These are phyloP conservation scores for Scytalidium sp. DNA, from an alignment of 2,329 filamentous ascomycete genomes.

Conservation along the genomic window DNA sequence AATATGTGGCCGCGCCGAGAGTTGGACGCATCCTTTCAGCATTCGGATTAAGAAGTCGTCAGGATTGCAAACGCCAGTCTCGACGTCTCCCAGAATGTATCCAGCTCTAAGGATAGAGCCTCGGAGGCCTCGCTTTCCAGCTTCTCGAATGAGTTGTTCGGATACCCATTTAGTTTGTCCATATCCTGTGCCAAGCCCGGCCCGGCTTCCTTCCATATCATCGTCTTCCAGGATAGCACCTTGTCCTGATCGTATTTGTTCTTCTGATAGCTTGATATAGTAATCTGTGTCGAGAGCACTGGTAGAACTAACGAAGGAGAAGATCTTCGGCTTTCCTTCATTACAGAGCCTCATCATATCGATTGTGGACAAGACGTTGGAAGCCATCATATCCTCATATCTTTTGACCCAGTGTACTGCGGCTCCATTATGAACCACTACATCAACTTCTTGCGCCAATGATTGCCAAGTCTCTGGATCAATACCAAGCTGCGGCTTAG, in stretches of 20 bases:
- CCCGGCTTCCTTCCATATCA: constrained; percentile 72
- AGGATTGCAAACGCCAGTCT: constrained; percentile 69
- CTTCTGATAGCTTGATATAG: constrained; percentile 71
- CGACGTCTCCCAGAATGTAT: constrained; percentile 75
- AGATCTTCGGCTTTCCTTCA: constrained; percentile 73
- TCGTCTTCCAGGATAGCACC: constrained; percentile 71
- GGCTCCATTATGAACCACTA: constrained; percentile 80
- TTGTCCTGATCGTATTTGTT: constrained; percentile 57
- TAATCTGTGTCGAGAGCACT: constrained; percentile 78
- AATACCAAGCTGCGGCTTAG: constrained; percentile 72
- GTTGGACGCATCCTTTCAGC: constrained; percentile 82
- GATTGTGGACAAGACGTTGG: constrained; percentile 81
- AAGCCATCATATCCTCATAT: constrained; percentile 67
- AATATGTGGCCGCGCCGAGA: constrained; percentile 71
- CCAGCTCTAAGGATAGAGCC: constrained; percentile 80
- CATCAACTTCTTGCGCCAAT: constrained; percentile 65
- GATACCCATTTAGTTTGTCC: constrained; percentile 86
- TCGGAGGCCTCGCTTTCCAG: constrained; percentile 70
- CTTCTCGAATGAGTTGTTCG: constrained; percentile 70
- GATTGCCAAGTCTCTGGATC: constrained; percentile 61
- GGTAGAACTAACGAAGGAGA: constrained; percentile 82
- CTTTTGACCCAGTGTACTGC: constrained; percentile 77
- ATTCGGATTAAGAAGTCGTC: constrained; percentile 91
- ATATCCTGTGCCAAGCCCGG: constrained; percentile 80
- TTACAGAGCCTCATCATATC: constrained; percentile 74